Evolutionary conservation across 129 eudicot species (phyloP), one percentile per base, ranked within the genome.

Genomic region (Flaveria linearis): DNA sequence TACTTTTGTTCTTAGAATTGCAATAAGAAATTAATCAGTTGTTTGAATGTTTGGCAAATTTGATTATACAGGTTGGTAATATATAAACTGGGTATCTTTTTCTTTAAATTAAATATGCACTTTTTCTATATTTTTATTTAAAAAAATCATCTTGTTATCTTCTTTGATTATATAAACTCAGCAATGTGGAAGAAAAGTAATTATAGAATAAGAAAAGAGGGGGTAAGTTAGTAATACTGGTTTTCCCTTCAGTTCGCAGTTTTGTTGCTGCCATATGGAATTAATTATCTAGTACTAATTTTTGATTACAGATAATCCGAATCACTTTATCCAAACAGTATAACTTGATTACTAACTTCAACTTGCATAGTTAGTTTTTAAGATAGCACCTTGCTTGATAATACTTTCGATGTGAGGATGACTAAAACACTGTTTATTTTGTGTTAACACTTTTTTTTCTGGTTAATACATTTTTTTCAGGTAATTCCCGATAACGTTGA

Each of bases 401-500:
- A 28, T 22, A 55, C 61, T 55, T 72, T 12, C 2, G 13, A 6
- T 55, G 14, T 56, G 64, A 56, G 52, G 33, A 18, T 33, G 76
- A 72, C 67, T 23, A 68, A 69, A 45, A 30, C 60, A 16, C 53
- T 62, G 20, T 36, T 49, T 30, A 14, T 7, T 20, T 47, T 63
- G 68, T 72, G 26, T 50, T 36, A 51, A 49, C 77, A 49, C 67
- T 51, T 49, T 1, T 53, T 39, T 53, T 39, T 78, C 56, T 72
- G 73, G 23, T 46, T 72, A 78, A 69, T 82, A 22, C 52, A 53
- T 74, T 53, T 51, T 68, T 68, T 49, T 73, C 90, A 91, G 99
- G 72, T 82, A 70, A 80, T 82, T 64, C 85, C 88, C 7, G 96
- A 85, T 71, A 95, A 89, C 71, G 88, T 85, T 83, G 97, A 91